These are phyloP conservation scores for Pugionium cornutum DNA, from an alignment of 345 rosid species.

Conservation along the genomic window DNA sequence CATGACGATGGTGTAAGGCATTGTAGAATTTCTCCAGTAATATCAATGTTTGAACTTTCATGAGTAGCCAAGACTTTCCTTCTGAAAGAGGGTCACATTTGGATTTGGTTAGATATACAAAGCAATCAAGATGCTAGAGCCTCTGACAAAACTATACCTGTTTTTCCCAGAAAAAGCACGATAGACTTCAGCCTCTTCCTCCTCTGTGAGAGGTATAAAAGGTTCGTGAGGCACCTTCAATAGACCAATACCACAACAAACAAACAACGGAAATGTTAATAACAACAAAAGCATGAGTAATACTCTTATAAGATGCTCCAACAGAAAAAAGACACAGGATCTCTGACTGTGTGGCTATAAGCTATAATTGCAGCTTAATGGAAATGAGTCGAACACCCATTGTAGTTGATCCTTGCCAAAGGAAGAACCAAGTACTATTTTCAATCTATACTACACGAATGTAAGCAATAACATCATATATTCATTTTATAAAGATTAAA, in stretches of 20 bases:
- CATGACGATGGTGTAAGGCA: constrained; percentile 81
- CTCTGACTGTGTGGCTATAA: constrained; percentile 1
- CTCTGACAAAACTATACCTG: constrained; percentile 48
- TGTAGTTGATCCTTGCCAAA: neutral
- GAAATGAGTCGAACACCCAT: constrained; percentile 14
- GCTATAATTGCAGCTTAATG: constrained; percentile 1
- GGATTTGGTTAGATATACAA: constrained; percentile 8
- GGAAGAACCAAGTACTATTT: neutral
- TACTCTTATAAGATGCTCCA: neutral
- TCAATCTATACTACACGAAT: neutral
- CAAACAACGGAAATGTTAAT: constrained; percentile 18
- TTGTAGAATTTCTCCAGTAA: constrained; percentile 70
- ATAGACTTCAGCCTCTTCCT: constrained; percentile 62
- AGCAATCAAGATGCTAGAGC: constrained; percentile 7
- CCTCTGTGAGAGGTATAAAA: constrained; percentile 70
- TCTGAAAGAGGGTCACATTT: constrained; percentile 46
- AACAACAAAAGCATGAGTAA: constrained; percentile 12
- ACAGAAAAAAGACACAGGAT: neutral
- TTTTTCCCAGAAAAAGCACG: constrained; percentile 54
- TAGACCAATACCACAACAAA: constrained; percentile 36
- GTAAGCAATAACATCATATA: neutral
- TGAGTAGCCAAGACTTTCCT: constrained; percentile 61
- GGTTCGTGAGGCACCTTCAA: constrained; percentile 63
- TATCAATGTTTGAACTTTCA: constrained; percentile 65
- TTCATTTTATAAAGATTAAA: neutral